phyloP scores from a whole-genome alignment of 2,329 filamentous ascomycete genomes.

The Metarhizium album region DNA sequence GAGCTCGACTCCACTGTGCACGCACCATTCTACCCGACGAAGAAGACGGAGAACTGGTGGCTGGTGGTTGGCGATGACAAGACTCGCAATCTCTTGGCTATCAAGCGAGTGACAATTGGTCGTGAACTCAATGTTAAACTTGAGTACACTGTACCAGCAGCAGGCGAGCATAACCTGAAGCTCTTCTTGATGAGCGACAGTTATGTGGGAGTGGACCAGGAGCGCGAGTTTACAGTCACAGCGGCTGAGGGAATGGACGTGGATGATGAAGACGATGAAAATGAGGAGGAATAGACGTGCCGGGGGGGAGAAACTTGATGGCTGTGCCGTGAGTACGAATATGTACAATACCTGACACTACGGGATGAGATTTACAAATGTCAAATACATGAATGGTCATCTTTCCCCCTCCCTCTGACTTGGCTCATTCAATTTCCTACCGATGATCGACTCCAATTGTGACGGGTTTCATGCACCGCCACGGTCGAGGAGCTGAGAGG shows the following conservation, averaged over 20 bases:
- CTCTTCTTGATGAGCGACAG: slow-evolving; percentile 95
- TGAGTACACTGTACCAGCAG: slow-evolving; percentile 77
- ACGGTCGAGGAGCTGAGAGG: no score
- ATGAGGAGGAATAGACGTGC: slow-evolving; percentile 34
- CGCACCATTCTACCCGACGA: slow-evolving; percentile 83
- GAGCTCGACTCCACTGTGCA: slow-evolving; percentile 78
- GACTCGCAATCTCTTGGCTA: slow-evolving; percentile 76
- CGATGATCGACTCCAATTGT: no score
- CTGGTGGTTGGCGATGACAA: slow-evolving; percentile 88
- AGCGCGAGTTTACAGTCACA: slow-evolving; percentile 74
- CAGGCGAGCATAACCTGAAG: slow-evolving; percentile 79
- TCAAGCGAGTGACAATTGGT: slow-evolving; percentile 87
- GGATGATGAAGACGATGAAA: slow-evolving; percentile 75
- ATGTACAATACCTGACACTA: slow-evolving; percentile 2
- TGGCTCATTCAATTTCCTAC: background rate
- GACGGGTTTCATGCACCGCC: no score
- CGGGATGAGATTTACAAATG: background rate
- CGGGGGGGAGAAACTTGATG: background rate
- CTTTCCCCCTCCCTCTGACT: background rate
- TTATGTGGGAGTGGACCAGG: slow-evolving; percentile 95
- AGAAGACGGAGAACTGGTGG: slow-evolving; percentile 99
- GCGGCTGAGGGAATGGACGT: slow-evolving; percentile 93
- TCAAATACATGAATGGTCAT: background rate
- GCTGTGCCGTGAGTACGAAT: background rate
- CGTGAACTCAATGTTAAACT: slow-evolving; percentile 66